phyloP scores from a whole-genome alignment of 257 asterid species.

The Agastache rugosa region DNA sequence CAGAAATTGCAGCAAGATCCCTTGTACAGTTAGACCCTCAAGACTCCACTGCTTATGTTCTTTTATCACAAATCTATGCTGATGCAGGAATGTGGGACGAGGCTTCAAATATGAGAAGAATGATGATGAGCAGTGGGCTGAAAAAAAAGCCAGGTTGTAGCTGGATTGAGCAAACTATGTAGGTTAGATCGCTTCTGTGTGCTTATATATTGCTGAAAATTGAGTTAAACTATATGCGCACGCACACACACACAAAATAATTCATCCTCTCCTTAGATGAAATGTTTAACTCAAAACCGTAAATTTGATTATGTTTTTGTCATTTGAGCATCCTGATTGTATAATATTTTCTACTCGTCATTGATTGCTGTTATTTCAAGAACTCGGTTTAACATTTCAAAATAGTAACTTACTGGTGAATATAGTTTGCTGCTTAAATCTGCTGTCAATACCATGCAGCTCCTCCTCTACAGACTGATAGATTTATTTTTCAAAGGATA shows the following conservation, averaged over 20 bases:
- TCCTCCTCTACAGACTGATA: conserved; percentile 61
- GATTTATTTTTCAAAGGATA: conserved; percentile 83
- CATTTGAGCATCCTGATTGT: background rate
- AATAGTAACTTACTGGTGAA: background rate
- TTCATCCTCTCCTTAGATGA: conserved; percentile 19
- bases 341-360: background rate
- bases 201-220: conserved; percentile 12
- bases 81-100: conserved; percentile 80
- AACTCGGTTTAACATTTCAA: conserved; percentile 23
- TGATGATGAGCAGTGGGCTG: too few species aligned
- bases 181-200: conserved; percentile 68
- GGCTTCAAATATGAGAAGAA: conserved; percentile 20
- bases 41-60: conserved; percentile 74
- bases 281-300: background rate
- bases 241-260: background rate
- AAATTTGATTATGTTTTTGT: background rate
- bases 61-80: conserved; percentile 75
- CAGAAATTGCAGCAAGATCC: conserved; percentile 54
- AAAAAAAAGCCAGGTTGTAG: conserved; percentile 58
- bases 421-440: conserved; percentile 29
- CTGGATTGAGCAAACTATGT: conserved; percentile 85
- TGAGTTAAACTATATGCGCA: conserved; percentile 1
- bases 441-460: conserved; percentile 53
- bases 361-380: background rate
- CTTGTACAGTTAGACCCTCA: conserved; percentile 70